These are phyloP conservation scores for Solanum aculeatissimum DNA, from an alignment of 305 asterid genomes.

Conservation along the genomic window DNA sequence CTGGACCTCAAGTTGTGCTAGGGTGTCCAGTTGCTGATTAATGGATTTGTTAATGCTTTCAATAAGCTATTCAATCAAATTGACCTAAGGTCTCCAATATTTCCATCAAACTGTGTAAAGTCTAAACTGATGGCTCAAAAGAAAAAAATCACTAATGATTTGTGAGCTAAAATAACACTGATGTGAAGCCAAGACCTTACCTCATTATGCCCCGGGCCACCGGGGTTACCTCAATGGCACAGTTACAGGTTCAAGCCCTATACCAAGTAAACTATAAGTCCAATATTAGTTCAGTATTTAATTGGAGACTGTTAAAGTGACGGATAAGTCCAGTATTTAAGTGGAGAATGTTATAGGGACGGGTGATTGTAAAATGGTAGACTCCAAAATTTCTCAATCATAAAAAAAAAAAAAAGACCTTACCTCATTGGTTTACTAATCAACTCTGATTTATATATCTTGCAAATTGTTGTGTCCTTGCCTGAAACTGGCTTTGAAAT, in stretches of 20 bases:
- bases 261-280: background rate
- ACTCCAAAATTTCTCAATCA: background rate
- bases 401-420: background rate
- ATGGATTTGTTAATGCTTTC: background rate
- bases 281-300: background rate
- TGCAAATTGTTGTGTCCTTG: background rate
- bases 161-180: background rate
- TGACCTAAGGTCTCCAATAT: background rate
- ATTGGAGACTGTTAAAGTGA: background rate
- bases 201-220: background rate
- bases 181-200: background rate
- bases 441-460: background rate
- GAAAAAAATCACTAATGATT: background rate
- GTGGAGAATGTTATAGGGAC: background rate
- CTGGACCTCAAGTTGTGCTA: background rate
- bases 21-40: background rate
- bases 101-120: background rate
- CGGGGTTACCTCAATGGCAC: background rate
- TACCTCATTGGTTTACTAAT: background rate
- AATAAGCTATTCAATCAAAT: background rate
- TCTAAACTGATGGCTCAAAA: background rate
- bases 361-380: background rate
- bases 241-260: background rate
- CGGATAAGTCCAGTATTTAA: too few species aligned
- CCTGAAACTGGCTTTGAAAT: background rate